These are phyloP conservation scores for Malbranchea zuffiana DNA, from an alignment of 2,329 filamentous ascomycete species.

Conservation along the genomic window DNA sequence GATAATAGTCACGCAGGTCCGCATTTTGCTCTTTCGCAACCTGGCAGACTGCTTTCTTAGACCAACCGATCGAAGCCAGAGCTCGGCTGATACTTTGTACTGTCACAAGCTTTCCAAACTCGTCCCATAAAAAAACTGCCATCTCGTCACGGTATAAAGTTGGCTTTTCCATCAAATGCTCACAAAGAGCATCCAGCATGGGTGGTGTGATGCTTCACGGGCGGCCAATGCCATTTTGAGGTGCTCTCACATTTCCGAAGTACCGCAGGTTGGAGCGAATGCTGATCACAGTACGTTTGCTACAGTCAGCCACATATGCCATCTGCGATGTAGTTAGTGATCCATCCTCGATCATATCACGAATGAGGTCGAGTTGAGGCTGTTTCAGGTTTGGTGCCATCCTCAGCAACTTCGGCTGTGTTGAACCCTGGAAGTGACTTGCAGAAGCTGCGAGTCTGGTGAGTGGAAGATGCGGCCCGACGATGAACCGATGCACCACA, in stretches of 20 bases:
- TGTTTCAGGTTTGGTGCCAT: neutral
- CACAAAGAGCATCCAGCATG: conserved; percentile 19
- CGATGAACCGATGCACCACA: too few species aligned
- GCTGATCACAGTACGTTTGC: conserved; percentile 14
- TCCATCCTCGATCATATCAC: conserved; percentile 13
- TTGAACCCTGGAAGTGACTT: too few species aligned
- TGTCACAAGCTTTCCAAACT: conserved; percentile 8
- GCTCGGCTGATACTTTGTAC: conserved; percentile 14
- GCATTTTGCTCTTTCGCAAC: conserved; percentile 26
- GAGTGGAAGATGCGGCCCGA: too few species aligned
- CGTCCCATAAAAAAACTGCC: conserved; percentile 14
- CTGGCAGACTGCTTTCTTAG: conserved; percentile 22
- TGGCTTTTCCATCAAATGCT: conserved; percentile 20
- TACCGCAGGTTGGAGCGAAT: conserved; percentile 13
- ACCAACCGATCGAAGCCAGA: conserved; percentile 19
- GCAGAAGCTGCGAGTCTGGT: too few species aligned
- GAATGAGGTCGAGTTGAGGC: conserved; percentile 10
- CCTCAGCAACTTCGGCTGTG: neutral
- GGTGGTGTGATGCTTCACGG: conserved; percentile 17
- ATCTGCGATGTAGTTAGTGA: conserved; percentile 15
- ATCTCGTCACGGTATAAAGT: conserved; percentile 12
- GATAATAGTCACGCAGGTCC: conserved; percentile 27
- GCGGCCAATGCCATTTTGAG: conserved; percentile 16
- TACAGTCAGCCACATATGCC: conserved; percentile 15
- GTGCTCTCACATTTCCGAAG: conserved; percentile 15